phyloP scores from a whole-genome alignment of 2,329 filamentous ascomycete genomes.

The Clarireedia homoeocarpa region DNA sequence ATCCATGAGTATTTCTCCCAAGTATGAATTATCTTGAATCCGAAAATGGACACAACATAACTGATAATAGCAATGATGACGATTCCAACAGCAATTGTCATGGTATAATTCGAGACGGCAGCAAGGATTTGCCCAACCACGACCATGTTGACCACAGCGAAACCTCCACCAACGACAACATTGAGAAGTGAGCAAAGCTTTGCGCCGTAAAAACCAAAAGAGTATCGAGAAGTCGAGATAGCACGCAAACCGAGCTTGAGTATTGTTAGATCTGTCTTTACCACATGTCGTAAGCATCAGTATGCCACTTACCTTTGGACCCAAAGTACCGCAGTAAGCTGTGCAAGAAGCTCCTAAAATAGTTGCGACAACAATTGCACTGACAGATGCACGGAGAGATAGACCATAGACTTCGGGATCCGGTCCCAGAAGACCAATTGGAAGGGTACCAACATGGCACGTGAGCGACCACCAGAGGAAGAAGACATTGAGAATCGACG shows the following conservation, averaged over 20 bases:
- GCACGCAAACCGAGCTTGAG: constrained; percentile 32
- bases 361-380: constrained; percentile 34
- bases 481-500: constrained; percentile 36
- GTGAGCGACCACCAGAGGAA: constrained; percentile 38
- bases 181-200: constrained; percentile 40
- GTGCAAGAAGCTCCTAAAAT: constrained; percentile 35
- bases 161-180: constrained; percentile 36
- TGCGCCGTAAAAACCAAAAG: constrained; percentile 43
- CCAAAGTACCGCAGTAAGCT: constrained; percentile 35
- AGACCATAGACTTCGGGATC: constrained; percentile 38
- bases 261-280: neutral
- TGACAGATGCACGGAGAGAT: constrained; percentile 35
- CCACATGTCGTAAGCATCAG: neutral
- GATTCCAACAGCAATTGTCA: constrained; percentile 34
- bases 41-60: constrained; percentile 27
- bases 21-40: constrained; percentile 36
- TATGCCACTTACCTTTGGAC: constrained; percentile 30
- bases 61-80: constrained; percentile 24
- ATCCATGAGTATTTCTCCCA: constrained; percentile 44
- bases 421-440: constrained; percentile 36
- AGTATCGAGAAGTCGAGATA: constrained; percentile 37
- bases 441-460: constrained; percentile 33
- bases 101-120: constrained; percentile 30
- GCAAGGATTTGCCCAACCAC: constrained; percentile 33
- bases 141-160: constrained; percentile 37